Percentiles rank a stretch among this genome's conserved stretches.
phyloP scores from a whole-genome alignment of 257 asterid species.

The Ajuga chamaepitys region DNA sequence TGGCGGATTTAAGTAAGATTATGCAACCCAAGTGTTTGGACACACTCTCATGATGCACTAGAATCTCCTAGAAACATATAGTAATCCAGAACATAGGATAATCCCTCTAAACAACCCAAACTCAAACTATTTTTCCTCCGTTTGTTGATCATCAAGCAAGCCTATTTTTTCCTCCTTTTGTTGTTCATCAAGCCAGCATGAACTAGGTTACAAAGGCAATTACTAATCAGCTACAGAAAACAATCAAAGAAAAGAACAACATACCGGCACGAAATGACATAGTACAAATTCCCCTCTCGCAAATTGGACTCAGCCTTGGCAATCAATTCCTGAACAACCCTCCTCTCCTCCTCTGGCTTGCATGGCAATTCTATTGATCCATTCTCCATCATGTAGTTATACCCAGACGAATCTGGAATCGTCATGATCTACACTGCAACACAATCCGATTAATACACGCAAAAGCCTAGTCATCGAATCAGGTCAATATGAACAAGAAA shows the following conservation, averaged over 20 bases:
- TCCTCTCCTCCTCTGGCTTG: slow-evolving; percentile 78
- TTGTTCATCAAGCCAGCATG: background rate
- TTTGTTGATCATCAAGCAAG: background rate
- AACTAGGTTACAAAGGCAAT: background rate
- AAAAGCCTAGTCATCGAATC: slow-evolving; percentile 5
- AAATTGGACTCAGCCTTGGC: slow-evolving; percentile 66
- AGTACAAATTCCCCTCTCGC: slow-evolving; percentile 64
- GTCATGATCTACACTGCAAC: slow-evolving; percentile 55
- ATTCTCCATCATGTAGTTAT: slow-evolving; percentile 55
- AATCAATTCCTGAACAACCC: slow-evolving; percentile 56
- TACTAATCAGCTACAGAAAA: background rate
- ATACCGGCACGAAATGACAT: slow-evolving; percentile 64
- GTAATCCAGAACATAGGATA: background rate
- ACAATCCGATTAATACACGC: slow-evolving; percentile 8
- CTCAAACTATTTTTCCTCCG: background rate
- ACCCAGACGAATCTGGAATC: slow-evolving; percentile 69
- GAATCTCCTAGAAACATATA: background rate
- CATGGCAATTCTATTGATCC: slow-evolving; percentile 78
- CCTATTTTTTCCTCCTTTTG: background rate
- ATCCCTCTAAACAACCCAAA: background rate
- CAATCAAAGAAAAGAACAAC: background rate
- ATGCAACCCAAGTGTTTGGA: background rate
- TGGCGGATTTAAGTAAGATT: background rate
- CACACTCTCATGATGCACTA: background rate
- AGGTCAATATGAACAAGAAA: background rate